Conservation (phyloP, 257 asterid genomes). For the Hygrophila difformis region DNA sequence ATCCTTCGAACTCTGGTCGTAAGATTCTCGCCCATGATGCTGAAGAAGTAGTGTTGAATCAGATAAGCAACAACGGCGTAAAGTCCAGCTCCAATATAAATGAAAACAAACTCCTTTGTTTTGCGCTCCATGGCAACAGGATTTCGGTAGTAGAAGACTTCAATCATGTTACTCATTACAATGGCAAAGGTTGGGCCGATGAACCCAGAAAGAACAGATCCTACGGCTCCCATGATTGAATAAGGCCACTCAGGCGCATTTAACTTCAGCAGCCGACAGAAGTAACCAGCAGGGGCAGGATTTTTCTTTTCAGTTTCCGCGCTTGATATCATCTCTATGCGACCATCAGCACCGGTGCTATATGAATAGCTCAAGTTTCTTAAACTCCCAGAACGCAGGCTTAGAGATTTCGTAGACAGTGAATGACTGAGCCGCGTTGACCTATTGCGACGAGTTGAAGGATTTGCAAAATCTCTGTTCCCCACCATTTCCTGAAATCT, state of each 20-base stretch:
- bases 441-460: slow-evolving; percentile 80
- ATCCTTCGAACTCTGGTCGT: slow-evolving; percentile 92
- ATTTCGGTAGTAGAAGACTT: slow-evolving; percentile 76
- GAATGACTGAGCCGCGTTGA: slow-evolving; percentile 88
- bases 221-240: slow-evolving; percentile 86
- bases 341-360: slow-evolving; percentile 97
- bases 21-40: slow-evolving; percentile 96
- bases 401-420: slow-evolving; percentile 79
- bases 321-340: slow-evolving; percentile 89
- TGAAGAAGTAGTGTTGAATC: slow-evolving; percentile 94
- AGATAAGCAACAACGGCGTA: slow-evolving; percentile 87
- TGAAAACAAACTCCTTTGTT: slow-evolving; percentile 81
- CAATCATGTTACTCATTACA: slow-evolving; percentile 94
- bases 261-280: slow-evolving; percentile 71
- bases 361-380: slow-evolving; percentile 83
- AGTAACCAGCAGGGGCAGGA: slow-evolving; percentile 81
- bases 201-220: slow-evolving; percentile 89
- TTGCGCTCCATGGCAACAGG: slow-evolving; percentile 75
- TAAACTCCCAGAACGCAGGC: slow-evolving; percentile 95
- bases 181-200: slow-evolving; percentile 92
- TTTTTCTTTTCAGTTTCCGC: slow-evolving; percentile 86
- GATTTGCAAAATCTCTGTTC: slow-evolving; percentile 70
- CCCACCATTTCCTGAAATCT: slow-evolving; percentile 93
- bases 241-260: slow-evolving; percentile 99
- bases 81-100: slow-evolving; percentile 83